Evolutionary conservation across 306 rosid genomes (phyloP).

Genomic region (cucumber (Cucumis sativus)): Cucumber_9930_V3 NC_026661.2:1451001-1451500

Average conservation of each 20-base stretch:
- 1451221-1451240: background rate
- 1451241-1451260: background rate
- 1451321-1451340: no score
- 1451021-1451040: slow-evolving; percentile 30
- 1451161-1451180: no score
- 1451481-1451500: background rate
- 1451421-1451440: background rate
- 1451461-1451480: background rate
- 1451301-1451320: no score
- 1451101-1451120: no score
- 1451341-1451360: no score
- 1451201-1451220: background rate
- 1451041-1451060: background rate
- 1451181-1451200: background rate
- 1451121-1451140: no score
- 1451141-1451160: no score
- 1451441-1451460: background rate
- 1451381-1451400: background rate
- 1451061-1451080: background rate
- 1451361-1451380: background rate
- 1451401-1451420: background rate
- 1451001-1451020: slow-evolving; percentile 24
- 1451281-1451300: no score
- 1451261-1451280: background rate
- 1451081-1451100: background rate